Conservation (phyloP, 1,284 basidiomycete genomes). For the Puccinia coronata region DNA sequence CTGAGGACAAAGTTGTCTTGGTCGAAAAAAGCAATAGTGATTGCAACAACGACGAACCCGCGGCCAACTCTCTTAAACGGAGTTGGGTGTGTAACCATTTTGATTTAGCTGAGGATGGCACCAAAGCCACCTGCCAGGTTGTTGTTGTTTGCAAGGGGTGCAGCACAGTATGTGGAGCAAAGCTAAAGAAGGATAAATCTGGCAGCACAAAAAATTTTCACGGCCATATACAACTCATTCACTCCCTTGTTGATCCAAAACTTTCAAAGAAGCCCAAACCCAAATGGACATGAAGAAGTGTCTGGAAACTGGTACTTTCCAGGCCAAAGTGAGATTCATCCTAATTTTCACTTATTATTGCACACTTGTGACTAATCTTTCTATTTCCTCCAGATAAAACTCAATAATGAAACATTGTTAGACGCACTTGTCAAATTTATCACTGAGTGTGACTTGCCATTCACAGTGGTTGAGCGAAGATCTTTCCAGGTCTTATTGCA, state of each 20-base stretch:
- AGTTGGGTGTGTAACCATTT: conserved; percentile 11
- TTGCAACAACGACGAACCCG: not conserved
- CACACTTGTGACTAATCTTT: too few relatives aligned
- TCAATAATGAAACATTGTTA: not conserved
- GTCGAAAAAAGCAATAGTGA: not conserved
- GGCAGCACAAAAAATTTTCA: not conserved
- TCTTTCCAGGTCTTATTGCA: not conserved
- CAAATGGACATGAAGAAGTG: not conserved
- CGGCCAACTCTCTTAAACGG: not conserved
- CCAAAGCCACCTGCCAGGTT: not conserved
- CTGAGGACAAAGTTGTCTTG: too few relatives aligned
- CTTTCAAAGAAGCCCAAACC: not conserved
- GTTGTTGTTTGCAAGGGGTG: not conserved
- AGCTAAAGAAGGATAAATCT: not conserved
- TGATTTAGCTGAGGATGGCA: not conserved
- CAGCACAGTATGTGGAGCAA: not conserved
- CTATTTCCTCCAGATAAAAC: not conserved
- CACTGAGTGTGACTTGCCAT: not conserved
- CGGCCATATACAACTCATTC: not conserved
- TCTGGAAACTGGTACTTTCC: not conserved
- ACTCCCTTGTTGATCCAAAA: not conserved
- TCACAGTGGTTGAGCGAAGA: not conserved
- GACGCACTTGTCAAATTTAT: not conserved
- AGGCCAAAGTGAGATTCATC: not conserved
- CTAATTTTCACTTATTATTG: too few relatives aligned